Base-by-base conservation (phyloP, 495 filamentous ascomycete genomes). In the Penicillium parvum region DNA sequence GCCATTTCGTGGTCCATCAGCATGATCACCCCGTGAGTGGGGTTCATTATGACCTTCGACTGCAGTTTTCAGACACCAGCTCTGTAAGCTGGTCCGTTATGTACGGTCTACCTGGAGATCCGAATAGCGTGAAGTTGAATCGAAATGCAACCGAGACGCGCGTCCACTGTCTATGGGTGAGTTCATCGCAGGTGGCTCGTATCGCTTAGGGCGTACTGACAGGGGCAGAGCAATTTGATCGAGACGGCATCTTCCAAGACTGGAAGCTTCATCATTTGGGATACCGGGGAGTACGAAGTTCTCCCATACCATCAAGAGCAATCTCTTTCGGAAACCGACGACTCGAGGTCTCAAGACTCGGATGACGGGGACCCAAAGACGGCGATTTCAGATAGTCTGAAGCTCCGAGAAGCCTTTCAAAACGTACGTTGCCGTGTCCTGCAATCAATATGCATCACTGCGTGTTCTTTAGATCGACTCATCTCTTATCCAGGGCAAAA, bases 1-100 rank as follows among this genome's bases (percentile, higher is more conserved):
- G 61, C 16, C 81, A 85, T 50, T 84, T 83, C 47, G 72, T 85
- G 23, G 68, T 85, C 19, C 79, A 84, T 55, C 82, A 85, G 52
- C 82, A 86, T 53, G 82, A 85, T 45, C 82, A 85, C 57, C 81
- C 81, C 3, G 63, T 83, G 7, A 77, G 81, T 10, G 81, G 82
- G 8, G 64, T 71, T 0, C 77, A 82, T 43, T 82, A 84, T 61
- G 83, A 85, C 57, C 62, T 86, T 3, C 70, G 81, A 10, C 62
- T 86, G 2, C 82, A 86, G 55, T 80, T 85, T 57, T 83, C 77
- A 10, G 69, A 73, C 37, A 71, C 77, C 1, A 85, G 81, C 50
- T 77, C 76, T 4, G 71, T 78, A 6, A 79, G 73, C 44, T 86
- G 79, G 68, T 76, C 81, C 0, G 68, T 85, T 29, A 82, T 83